Conservation (phyloP, 768 basidiomycete genomes). For the Suillus alpinus region DNA sequence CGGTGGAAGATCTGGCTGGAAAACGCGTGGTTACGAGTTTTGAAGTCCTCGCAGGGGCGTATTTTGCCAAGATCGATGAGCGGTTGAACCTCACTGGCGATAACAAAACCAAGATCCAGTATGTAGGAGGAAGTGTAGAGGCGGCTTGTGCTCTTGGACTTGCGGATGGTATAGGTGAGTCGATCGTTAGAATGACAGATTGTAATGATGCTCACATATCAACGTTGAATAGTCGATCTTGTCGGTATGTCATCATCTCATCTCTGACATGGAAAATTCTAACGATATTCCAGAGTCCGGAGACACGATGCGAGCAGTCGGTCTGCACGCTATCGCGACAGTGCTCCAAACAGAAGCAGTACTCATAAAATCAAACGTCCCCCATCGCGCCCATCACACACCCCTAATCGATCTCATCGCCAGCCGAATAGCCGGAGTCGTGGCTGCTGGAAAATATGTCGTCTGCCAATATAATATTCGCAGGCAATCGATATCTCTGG, state of each 20-base stretch:
- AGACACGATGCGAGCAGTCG: slow-evolving; percentile 98
- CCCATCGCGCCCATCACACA: slow-evolving; percentile 60
- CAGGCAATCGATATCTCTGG: slow-evolving; percentile 59
- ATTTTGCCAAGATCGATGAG: slow-evolving; percentile 69
- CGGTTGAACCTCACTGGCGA: slow-evolving; percentile 49
- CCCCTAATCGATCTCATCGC: slow-evolving; percentile 69
- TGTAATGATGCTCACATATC: slow-evolving; percentile 8
- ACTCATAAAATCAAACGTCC: slow-evolving; percentile 75
- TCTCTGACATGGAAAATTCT: not conserved
- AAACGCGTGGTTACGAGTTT: slow-evolving; percentile 95
- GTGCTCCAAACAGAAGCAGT: slow-evolving; percentile 87
- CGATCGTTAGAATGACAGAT: not conserved
- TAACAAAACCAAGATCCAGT: slow-evolving; percentile 79
- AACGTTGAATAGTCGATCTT: slow-evolving; percentile 69
- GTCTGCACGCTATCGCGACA: slow-evolving; percentile 89
- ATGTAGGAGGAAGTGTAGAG: slow-evolving; percentile 97
- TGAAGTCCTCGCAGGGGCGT: slow-evolving; percentile 78
- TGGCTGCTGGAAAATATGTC: slow-evolving; percentile 85
- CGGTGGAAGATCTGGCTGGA: slow-evolving; percentile 78
- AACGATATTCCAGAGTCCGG: slow-evolving; percentile 74
- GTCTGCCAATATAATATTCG: slow-evolving; percentile 90
- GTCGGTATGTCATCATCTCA: slow-evolving; percentile 63
- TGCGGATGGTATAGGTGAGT: slow-evolving; percentile 93
- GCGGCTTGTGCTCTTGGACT: slow-evolving; percentile 95
- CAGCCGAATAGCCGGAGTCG: slow-evolving; percentile 85